A percentile compares a stretch with the other conserved stretches of the same genome.
phyloP scores from a whole-genome alignment of 352 stramenopile genomes.

The Pythium aquatile region DNA sequence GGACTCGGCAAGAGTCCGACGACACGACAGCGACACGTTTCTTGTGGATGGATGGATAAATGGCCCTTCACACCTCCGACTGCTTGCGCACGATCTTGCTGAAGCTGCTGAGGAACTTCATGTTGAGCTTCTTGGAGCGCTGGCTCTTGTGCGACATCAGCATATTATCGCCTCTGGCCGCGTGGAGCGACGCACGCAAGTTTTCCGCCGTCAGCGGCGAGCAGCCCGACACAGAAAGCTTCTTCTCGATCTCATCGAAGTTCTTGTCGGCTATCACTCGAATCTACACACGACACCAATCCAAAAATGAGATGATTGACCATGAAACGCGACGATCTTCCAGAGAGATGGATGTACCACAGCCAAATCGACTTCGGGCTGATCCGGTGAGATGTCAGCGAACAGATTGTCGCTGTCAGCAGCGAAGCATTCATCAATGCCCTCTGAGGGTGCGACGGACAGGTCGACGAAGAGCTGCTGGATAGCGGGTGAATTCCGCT shows the following conservation, averaged over 20 bases:
- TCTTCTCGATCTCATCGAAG: slow-evolving; percentile 66
- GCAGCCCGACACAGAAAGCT: slow-evolving; percentile 46
- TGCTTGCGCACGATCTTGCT: slow-evolving; percentile 34
- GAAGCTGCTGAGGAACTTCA: slow-evolving; percentile 64
- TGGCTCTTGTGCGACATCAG: slow-evolving; percentile 45
- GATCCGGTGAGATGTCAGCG: slow-evolving; percentile 47
- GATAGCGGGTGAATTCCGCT: slow-evolving; percentile 74
- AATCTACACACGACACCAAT: slow-evolving; percentile 35
- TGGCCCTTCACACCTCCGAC: slow-evolving; percentile 20
- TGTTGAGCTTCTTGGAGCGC: slow-evolving; percentile 73
- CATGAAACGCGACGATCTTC: not conserved
- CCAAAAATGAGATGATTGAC: not conserved
- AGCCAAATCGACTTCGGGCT: slow-evolving; percentile 57
- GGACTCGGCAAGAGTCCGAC: not conserved
- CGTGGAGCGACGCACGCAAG: slow-evolving; percentile 45
- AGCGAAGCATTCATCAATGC: slow-evolving; percentile 79
- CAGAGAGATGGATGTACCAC: slow-evolving; percentile 31
- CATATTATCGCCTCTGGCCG: slow-evolving; percentile 17
- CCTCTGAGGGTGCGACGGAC: slow-evolving; percentile 51
- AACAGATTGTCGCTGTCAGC: slow-evolving; percentile 75
- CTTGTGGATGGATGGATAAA: not conserved
- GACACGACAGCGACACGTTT: slow-evolving; percentile 8
- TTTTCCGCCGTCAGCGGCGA: slow-evolving; percentile 42
- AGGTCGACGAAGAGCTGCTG: slow-evolving; percentile 77
- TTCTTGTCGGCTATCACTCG: slow-evolving; percentile 71